phyloP scores from a whole-genome alignment of 768 basidiomycete genomes.

The Galerina marginata region DNA sequence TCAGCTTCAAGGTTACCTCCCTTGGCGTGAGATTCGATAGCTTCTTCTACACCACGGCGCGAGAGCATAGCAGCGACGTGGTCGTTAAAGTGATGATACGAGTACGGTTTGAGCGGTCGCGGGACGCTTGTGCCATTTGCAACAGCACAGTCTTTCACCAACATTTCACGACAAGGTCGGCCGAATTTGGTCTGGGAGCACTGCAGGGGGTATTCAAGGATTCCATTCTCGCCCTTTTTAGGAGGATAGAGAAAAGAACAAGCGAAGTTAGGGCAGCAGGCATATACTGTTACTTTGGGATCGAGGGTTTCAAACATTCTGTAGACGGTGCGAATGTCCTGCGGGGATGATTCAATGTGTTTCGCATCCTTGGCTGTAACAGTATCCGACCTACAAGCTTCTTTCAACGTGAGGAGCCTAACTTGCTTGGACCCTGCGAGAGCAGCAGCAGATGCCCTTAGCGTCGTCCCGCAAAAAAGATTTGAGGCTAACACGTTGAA shows the following conservation, averaged over 20 bases:
- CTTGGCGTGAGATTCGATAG: background rate
- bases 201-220: background rate
- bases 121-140: background rate
- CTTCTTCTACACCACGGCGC: constrained; percentile 12
- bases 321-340: background rate
- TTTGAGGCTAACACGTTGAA: constrained; percentile 2
- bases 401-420: background rate
- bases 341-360: background rate
- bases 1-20: background rate
- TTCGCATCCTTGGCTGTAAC: background rate
- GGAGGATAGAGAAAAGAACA: background rate
- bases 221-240: background rate
- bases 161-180: background rate
- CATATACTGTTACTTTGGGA: background rate
- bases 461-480: background rate
- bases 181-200: background rate
- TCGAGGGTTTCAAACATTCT: background rate
- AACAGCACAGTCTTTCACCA: background rate
- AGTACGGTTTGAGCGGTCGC: constrained; percentile 8
- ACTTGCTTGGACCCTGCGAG: background rate
- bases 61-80: constrained; percentile 15
- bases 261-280: background rate
- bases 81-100: constrained; percentile 16
- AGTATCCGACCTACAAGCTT: background rate
- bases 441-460: background rate